Evolutionary conservation across 306 rosid genomes (phyloP), one percentile per base, ranked within the genome.

Genomic region (Prunus mongolica): DNA sequence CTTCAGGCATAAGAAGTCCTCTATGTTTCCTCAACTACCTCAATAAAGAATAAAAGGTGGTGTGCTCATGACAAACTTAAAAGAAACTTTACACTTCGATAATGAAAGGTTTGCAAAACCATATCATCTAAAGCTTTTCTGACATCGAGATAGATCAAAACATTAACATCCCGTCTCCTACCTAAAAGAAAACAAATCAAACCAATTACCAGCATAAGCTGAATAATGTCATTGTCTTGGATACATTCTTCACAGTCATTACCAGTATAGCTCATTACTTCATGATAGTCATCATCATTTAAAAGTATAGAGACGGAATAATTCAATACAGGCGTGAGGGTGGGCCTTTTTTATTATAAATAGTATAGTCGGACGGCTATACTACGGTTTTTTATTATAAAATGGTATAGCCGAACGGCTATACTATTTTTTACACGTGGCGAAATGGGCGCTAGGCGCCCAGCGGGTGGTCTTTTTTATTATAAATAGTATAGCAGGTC

Each of bases 71-170:
- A 54, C 16, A 27, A 24, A 70, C 61, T 4, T 13, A 14, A 2
- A 61, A 13, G 11, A 22, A 15, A 60, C 22, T 24, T 30, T 20
- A 38, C 50, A 16, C 61, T 62, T 64, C 22, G 34, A 76, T 63
- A 70, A 54, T 38, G 38, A 49, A 46, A 51, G 60, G 27, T 69
- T 32, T 34, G 73, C 63, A 52, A 70, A 50, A 65, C 78, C 14
- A 63, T 90, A 90, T 97, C 97, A 67, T 87, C 91, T 66, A 92
- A 86, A 52, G 97, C 98, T 82, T 88, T 92, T 74, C 72, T 78
- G 16, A 92, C 86, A 71, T 94, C 92, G 1, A 94, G 91, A 78
- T 83, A 88, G 77, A 94, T 94, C 73, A 92, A 75, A 67, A 88
- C 83, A 71, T 90, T 88, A n/a, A 90, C 93, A 82, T 92, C 83